Base-by-base conservation (phyloP, 495 filamentous ascomycete genomes). In the Chaetomium tenue region DNA sequence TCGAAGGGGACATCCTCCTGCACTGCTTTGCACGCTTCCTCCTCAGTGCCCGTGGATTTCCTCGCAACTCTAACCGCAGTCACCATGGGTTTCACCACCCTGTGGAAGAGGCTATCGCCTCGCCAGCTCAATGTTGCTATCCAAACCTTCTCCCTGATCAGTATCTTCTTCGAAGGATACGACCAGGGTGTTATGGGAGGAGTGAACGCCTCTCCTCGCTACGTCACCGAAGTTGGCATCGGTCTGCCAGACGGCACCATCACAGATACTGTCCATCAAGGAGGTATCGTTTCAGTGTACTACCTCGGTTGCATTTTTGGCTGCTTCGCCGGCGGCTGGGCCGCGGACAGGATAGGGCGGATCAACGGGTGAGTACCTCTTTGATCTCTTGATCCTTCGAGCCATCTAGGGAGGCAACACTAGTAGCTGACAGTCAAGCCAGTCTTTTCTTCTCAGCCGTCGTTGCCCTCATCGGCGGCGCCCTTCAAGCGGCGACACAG, bases 181-280 rank as follows among this genome's bases (percentile, higher is more conserved):
- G 86, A 88, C 63, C 86, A 88, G 70, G 88, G 89, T 62, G 84
- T 91, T 81, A 91, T 90, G 87, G 84, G 86, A 22, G 88, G 89
- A 53, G 89, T 91, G 9, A 90, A 91, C 71, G 28, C 33, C 25
- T 54, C 70, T 33, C 28, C 76, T 8, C 76, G 82, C 46, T 87
- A 82, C 68, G 77, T 84, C 33, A 62, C 76, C 16, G 73, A 64
- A 65, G 63, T 70, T n/a, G 65, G 67, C n/a, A 65, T 73, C 54
- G 69, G 71, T 64, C 39, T 51, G 15, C 51, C 47, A 20, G 68
- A 71, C 37, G 62, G 61, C 20, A 62, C 57, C 16, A 62, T 72
- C 30, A 70, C 71, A 28, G 62, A 71, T 60, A 63, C 48, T 61
- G 8, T 66, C 63, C 56, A 28, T 26, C 56, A 59, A 16, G 56